Conservation (phyloP, 495 filamentous ascomycete genomes). For the Aspergillus haitiensis region DNA sequence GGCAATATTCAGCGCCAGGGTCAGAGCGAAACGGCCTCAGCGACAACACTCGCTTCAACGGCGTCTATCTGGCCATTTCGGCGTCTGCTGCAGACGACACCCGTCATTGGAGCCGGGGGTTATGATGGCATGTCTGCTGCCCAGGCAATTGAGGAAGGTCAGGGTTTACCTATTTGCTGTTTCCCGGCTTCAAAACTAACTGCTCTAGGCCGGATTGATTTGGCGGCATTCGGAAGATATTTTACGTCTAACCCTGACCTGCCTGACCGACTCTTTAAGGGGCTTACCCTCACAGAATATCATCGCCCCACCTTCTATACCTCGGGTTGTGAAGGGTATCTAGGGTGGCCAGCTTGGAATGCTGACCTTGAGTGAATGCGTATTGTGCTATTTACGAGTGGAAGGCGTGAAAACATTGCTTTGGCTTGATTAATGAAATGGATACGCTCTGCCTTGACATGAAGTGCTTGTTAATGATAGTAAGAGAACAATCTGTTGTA, state of each 20-base stretch:
- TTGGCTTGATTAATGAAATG: too few relatives aligned
- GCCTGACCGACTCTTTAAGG: constrained; percentile 54
- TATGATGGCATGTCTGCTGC: constrained; percentile 49
- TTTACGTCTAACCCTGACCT: constrained; percentile 71
- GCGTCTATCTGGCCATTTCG: constrained; percentile 33
- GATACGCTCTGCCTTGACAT: too few relatives aligned
- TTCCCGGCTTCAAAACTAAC: background rate
- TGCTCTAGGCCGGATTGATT: background rate
- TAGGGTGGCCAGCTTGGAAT: background rate
- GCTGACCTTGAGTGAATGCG: too few relatives aligned
- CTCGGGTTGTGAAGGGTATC: constrained; percentile 5
- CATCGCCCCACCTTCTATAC: constrained; percentile 56
- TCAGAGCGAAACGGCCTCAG: constrained; percentile 18
- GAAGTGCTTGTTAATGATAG: too few relatives aligned
- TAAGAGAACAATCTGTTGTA: too few relatives aligned
- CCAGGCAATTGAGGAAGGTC: constrained; percentile 43
- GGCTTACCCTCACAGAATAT: constrained; percentile 52
- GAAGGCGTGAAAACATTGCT: too few relatives aligned
- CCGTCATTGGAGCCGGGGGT: constrained; percentile 42
- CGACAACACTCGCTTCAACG: background rate
- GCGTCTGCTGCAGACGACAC: constrained; percentile 50
- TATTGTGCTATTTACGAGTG: too few relatives aligned
- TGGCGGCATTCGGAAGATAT: constrained; percentile 51
- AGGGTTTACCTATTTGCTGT: constrained; percentile 33
- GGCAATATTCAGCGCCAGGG: constrained; percentile 24